Percentiles rank a stretch among this genome's conserved stretches.
phyloP scores from a whole-genome alignment of 768 basidiomycete genomes.

The Tylopilus rubrobrunneus region DNA sequence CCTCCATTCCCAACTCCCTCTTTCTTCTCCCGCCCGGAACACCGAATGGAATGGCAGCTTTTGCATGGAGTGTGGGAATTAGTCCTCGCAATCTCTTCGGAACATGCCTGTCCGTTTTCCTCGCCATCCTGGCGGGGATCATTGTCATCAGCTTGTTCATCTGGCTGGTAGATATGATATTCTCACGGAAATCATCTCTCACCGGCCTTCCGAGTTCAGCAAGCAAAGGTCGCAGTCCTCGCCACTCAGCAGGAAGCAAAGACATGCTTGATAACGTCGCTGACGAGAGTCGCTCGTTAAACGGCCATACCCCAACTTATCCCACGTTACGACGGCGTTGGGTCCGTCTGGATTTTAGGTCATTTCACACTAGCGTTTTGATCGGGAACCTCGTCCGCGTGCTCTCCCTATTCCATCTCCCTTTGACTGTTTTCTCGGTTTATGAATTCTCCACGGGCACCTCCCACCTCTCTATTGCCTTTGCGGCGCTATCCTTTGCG shows the following conservation, averaged over 20 bases:
- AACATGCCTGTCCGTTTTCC: slow-evolving; percentile 79
- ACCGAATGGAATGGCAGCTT: slow-evolving; percentile 67
- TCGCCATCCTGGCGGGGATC: slow-evolving; percentile 71
- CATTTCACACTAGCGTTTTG: slow-evolving; percentile 76
- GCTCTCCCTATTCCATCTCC: slow-evolving; percentile 90
- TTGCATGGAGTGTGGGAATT: slow-evolving; percentile 81
- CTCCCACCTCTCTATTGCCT: slow-evolving; percentile 58
- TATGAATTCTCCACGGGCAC: slow-evolving; percentile 51
- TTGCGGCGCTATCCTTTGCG: slow-evolving; percentile 80
- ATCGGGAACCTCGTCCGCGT: slow-evolving; percentile 91
- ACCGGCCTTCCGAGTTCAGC: slow-evolving; percentile 17
- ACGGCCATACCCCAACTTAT: slow-evolving; percentile 19
- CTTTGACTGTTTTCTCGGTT: slow-evolving; percentile 86
- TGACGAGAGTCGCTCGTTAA: slow-evolving; percentile 32
- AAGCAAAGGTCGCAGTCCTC: slow-evolving; percentile 35
- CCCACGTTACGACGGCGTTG: slow-evolving; percentile 31
- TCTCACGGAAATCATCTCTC: slow-evolving; percentile 24
- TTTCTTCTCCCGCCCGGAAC: slow-evolving; percentile 66
- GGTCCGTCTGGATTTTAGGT: slow-evolving; percentile 55
- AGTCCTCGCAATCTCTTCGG: slow-evolving; percentile 79
- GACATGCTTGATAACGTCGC: slow-evolving; percentile 41
- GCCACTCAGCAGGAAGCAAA: slow-evolving; percentile 45
- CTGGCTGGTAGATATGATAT: slow-evolving; percentile 66
- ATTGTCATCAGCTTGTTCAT: slow-evolving; percentile 64
- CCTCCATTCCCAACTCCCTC: slow-evolving; percentile 62